Base-by-base conservation (phyloP, 495 filamentous ascomycete genomes). In the Daldinia decipiens region DNA sequence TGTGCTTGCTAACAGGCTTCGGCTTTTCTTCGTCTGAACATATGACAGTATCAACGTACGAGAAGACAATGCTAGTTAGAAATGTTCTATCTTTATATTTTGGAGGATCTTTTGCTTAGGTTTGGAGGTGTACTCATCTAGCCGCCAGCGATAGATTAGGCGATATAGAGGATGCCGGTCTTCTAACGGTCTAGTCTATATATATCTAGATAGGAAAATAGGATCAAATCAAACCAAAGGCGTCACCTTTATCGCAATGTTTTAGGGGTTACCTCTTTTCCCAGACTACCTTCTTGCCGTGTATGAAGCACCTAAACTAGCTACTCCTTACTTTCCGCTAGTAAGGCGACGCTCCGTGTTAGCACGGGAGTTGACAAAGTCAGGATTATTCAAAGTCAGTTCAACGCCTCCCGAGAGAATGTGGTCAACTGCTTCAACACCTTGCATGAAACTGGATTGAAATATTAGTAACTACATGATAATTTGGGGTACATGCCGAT, bases 341-440 rank as follows among this genome's bases (percentile, higher is more conserved):
- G 15, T 55, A 15, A 55, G 26, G 8, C 52, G 52, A 55, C 52
- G 52, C 29, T 31, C 52, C 15, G 27, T 55, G 26, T 55, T 55
- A 32, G 52, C 11, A 55, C 27, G 52, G 13, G 21, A 15, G 15
- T 55, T 55, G 27, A 55, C 52, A 11, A 55, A 55, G 15, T 29
- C 27, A 27, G 52, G 27, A 17, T 55, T 55, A 5, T 56, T 43
- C 12, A 29, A 50, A 15, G 72, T 81, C 66, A 81, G 81, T 56
- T 61, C 58, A 26, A 55, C 52, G 9, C 27, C 52, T n/a, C 27
- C 52, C 9, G 27, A 55, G 15, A 55, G 45, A 17, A 55, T 11
- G 52, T 34, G 45, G 15, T 59, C 43, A 51, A 51, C 45, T 40
- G 39, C 39, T 40, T 40, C 39, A 17, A 40, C 39, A 40, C 39